Conservation (phyloP, 2,329 filamentous ascomycete genomes). For the Cytospora leucostoma region DNA sequence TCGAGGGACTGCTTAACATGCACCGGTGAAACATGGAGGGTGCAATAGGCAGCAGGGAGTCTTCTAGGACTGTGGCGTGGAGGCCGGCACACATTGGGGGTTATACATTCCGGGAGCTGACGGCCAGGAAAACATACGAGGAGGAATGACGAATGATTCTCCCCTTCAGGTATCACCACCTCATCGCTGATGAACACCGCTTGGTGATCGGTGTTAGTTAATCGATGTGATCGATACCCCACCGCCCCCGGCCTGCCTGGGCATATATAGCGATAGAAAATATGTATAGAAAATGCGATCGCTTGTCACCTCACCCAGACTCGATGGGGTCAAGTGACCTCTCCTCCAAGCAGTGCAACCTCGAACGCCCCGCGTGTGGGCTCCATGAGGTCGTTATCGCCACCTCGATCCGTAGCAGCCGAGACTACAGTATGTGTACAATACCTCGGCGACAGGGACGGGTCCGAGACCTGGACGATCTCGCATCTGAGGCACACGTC, state of each 20-base stretch:
- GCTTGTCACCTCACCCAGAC: too few relatives aligned
- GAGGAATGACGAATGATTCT: not conserved
- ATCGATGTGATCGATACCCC: not conserved
- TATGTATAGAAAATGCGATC: not conserved
- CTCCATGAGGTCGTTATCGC: not conserved
- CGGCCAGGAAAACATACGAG: not conserved
- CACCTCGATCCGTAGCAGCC: not conserved
- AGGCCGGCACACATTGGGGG: not conserved
- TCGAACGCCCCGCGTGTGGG: too few relatives aligned
- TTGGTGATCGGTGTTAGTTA: not conserved
- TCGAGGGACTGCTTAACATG: conserved; percentile 70
- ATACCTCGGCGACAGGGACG: not conserved
- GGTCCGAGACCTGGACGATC: not conserved
- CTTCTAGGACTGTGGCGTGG: not conserved
- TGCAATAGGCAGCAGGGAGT: not conserved
- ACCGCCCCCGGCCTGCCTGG: not conserved
- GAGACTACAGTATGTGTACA: too few relatives aligned
- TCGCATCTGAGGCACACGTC: not conserved
- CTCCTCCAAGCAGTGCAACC: too few relatives aligned
- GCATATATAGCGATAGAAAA: not conserved
- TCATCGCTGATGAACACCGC: not conserved
- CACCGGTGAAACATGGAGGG: conserved; percentile 42
- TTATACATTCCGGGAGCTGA: not conserved
- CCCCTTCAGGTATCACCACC: not conserved
- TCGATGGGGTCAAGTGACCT: not conserved